Percentiles rank a stretch among this genome's conserved stretches.
Evolutionary conservation across 768 basidiomycete species (phyloP).

Genomic region (Mycena epipterygia): DNA sequence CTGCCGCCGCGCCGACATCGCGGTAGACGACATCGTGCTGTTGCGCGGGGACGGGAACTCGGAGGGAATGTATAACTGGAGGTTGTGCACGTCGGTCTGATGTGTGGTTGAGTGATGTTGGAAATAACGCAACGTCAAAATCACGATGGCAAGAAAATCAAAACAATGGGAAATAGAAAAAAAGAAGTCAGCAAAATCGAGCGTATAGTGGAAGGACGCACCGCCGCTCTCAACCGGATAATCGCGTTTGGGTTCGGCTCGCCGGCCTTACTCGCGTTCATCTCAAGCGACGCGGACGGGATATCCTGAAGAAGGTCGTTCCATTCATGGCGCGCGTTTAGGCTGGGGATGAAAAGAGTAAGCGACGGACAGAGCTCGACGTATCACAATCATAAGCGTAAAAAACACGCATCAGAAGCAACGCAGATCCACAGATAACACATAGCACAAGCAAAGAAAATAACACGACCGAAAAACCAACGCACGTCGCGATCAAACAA

Average conservation of each 20-base stretch:
- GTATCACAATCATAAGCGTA: too few relatives aligned
- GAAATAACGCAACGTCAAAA: neutral
- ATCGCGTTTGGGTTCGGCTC: constrained; percentile 20
- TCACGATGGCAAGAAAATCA: too few relatives aligned
- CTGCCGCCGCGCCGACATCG: too few relatives aligned
- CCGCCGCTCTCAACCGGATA: constrained; percentile 26
- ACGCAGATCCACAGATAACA: too few relatives aligned
- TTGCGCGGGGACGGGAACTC: constrained; percentile 13
- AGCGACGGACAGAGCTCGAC: too few relatives aligned
- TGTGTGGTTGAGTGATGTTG: neutral
- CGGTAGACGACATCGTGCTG: too few relatives aligned
- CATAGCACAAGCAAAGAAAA: too few relatives aligned
- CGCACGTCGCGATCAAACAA: constrained; percentile 31
- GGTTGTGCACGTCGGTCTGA: constrained; percentile 25
- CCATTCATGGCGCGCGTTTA: constrained; percentile 32
- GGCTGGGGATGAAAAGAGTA: neutral
- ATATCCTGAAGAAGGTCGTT: constrained; percentile 29
- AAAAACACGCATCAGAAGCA: neutral
- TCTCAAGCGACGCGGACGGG: neutral
- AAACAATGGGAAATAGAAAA: too few relatives aligned
- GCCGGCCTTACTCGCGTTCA: neutral
- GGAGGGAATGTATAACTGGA: constrained; percentile 34
- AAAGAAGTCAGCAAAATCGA: neutral
- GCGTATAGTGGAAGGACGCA: constrained; percentile 2
- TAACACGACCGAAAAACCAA: neutral